Percentiles rank a stretch among this genome's conserved stretches.
Conservation (phyloP, 495 filamentous ascomycete species). For the Platismatia glauca region DNA sequence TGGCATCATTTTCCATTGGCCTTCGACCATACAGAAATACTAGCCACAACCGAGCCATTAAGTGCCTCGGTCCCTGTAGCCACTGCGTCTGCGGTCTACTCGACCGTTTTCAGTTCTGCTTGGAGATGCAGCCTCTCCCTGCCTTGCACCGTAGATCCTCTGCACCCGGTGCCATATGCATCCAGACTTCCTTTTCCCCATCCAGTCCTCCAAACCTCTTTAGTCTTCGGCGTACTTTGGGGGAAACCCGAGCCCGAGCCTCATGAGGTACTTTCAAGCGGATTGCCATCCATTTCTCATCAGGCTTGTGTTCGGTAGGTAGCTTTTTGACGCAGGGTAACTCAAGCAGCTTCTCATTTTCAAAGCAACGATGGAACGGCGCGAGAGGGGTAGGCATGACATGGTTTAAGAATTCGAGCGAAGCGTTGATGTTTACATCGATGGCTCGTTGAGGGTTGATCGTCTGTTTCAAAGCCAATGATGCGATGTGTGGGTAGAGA, state of each 20-base stretch:
- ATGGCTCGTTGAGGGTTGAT: slow-evolving; percentile 47
- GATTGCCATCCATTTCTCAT: slow-evolving; percentile 39
- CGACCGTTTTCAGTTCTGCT: not conserved
- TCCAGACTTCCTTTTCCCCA: slow-evolving; percentile 40
- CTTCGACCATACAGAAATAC: not conserved
- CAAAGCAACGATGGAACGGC: slow-evolving; percentile 27
- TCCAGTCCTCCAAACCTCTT: slow-evolving; percentile 30
- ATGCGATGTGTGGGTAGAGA: slow-evolving; percentile 47
- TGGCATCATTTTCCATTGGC: not conserved
- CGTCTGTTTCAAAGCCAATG: slow-evolving; percentile 47
- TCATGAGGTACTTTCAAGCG: slow-evolving; percentile 42
- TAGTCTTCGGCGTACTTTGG: slow-evolving; percentile 27
- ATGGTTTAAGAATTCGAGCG: slow-evolving; percentile 42
- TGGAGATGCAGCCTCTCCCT: not conserved
- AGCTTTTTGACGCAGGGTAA: slow-evolving; percentile 28
- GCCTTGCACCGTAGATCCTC: slow-evolving; percentile 21
- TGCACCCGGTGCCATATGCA: slow-evolving; percentile 36
- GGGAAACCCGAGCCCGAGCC: slow-evolving; percentile 31
- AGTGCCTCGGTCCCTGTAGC: not conserved
- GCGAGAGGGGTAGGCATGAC: slow-evolving; percentile 29
- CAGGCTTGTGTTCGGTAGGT: slow-evolving; percentile 36
- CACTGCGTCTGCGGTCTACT: not conserved
- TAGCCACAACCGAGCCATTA: slow-evolving; percentile 10
- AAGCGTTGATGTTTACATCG: slow-evolving; percentile 47
- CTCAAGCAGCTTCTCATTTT: slow-evolving; percentile 36